Percentiles rank a stretch among this genome's conserved stretches.
phyloP scores from a whole-genome alignment of 2,329 filamentous ascomycete species.

The Stagonosporopsis tanaceti region DNA sequence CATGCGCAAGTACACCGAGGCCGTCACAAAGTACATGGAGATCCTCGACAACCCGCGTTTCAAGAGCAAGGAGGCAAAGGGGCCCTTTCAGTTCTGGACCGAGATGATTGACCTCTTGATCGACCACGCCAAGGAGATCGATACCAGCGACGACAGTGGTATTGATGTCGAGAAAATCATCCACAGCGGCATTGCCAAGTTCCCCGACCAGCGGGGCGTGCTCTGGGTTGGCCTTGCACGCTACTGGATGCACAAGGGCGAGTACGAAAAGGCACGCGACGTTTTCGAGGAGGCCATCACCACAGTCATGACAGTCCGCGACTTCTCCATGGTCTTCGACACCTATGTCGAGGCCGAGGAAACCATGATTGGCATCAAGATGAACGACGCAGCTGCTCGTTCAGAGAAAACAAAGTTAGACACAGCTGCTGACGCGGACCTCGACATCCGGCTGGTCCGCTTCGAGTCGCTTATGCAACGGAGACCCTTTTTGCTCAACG shows the following conservation, averaged over 20 bases:
- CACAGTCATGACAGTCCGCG: conserved; percentile 97
- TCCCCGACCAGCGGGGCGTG: conserved; percentile 92
- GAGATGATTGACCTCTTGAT: conserved; percentile 97
- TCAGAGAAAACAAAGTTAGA: conserved; percentile 81
- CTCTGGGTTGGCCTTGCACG: conserved; percentile 94
- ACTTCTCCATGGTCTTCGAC: conserved; percentile 96
- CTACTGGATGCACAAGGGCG: conserved; percentile 93
- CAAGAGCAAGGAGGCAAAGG: conserved; percentile 90
- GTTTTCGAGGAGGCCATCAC: conserved; percentile 96
- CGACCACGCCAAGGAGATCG: conserved; percentile 84
- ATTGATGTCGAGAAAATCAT: conserved; percentile 94
- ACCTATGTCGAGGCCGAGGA: conserved; percentile 97
- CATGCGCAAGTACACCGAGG: conserved; percentile 86
- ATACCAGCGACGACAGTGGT: conserved; percentile 79
- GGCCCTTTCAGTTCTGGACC: conserved; percentile 95
- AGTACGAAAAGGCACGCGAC: conserved; percentile 91
- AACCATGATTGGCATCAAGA: conserved; percentile 87
- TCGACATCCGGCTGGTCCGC: conserved; percentile 96
- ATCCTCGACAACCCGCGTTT: conserved; percentile 91
- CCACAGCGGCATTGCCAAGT: conserved; percentile 86
- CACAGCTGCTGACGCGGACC: conserved; percentile 87
- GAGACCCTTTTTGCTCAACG: conserved; percentile 92
- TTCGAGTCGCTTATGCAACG: conserved; percentile 99
- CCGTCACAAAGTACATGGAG: conserved; percentile 88
- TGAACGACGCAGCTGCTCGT: conserved; percentile 83